Evolutionary conservation across 768 basidiomycete species (phyloP), one percentile per base, ranked within the genome.

Genomic region (Boletellus ananiceps): DNA sequence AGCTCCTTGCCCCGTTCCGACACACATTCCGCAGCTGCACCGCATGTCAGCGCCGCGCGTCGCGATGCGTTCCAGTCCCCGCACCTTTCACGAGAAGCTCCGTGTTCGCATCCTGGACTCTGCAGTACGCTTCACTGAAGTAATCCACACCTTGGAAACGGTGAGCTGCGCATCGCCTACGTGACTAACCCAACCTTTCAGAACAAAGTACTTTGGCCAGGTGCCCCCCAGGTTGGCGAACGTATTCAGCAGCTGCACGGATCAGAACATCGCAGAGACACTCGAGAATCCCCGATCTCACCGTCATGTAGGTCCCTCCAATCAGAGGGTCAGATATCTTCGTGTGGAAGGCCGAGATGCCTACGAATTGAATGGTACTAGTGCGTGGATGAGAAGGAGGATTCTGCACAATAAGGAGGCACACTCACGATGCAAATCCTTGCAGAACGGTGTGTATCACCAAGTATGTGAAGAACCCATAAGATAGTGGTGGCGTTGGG

Each of bases 231-330:
- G 80, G 66, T 99, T 99, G 15, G 86, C 82, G 58, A 96, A 92
- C 14, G 96, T 99, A 66, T 97, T 97, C 37, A 99, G 70, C 12
- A 99, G 74, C 92, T 97, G 59, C 14, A 38, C 40, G 18, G 15
- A 37, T 46, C 47, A 58, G 40, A 57, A 18, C 40, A 25, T 55
- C 23, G 27, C 29, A 15, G 29, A 47, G 38, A 42, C 36, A 25
- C 32, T n/a, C 19, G 14, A 37, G 14, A 54, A 45, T n/a, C 16
- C 19, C 27, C 23, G 31, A 40, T 27, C 46, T 70, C 83, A 93
- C 94, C 12, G 96, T 99, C 96, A 99, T 99, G 68, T 99, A 99
- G 0, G 96, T 99, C 44, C 96, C 96, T 25, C 96, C 96, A 46
- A 99, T 96, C 12, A 96, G 63, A 0, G 96, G 96, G 63, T 99